phyloP scores from a whole-genome alignment of 2,329 filamentous ascomycete species.

The Alternaria sp. region DNA sequence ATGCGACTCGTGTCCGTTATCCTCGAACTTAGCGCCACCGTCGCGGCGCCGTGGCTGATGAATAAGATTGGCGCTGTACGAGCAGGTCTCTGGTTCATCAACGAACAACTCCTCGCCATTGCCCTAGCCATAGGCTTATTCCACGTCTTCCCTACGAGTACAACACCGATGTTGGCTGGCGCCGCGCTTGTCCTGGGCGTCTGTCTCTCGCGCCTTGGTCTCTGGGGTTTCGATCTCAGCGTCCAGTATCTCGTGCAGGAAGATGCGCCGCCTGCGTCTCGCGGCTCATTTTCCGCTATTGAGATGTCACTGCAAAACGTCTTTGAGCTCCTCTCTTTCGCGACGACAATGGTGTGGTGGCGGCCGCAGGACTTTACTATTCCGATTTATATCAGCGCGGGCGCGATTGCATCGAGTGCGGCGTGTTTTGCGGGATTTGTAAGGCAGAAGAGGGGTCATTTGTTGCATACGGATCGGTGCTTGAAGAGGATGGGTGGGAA shows the following conservation, averaged over 20 bases:
- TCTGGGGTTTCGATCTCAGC: conserved; percentile 59
- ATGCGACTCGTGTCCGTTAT: conserved; percentile 62
- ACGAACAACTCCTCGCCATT: conserved; percentile 70
- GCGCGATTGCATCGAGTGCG: conserved; percentile 60
- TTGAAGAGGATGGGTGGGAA: conserved; percentile 27
- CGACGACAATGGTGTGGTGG: conserved; percentile 70
- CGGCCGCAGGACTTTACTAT: conserved; percentile 70
- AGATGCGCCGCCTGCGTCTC: conserved; percentile 49
- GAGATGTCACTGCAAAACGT: conserved; percentile 74
- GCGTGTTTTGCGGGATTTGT: conserved; percentile 66
- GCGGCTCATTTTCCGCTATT: conserved; percentile 73
- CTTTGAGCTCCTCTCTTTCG: conserved; percentile 74
- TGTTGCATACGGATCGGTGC: conserved; percentile 34
- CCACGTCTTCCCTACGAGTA: conserved; percentile 30
- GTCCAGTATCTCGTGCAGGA: conserved; percentile 59
- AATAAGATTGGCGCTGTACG: conserved; percentile 60
- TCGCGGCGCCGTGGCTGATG: conserved; percentile 66
- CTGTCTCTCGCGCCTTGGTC: conserved; percentile 53
- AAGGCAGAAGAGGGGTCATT: conserved; percentile 65
- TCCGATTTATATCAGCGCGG: conserved; percentile 67
- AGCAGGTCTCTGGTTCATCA: conserved; percentile 75
- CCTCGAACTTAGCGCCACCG: conserved; percentile 69
- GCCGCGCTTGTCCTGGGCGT: conserved; percentile 50
- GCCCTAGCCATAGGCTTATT: conserved; percentile 50
- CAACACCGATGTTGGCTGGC: conserved; percentile 31